Percentiles rank a stretch among this genome's conserved stretches.
phyloP scores from a whole-genome alignment of 2,329 filamentous ascomycete genomes.

The Neoarthrinium moseri region DNA sequence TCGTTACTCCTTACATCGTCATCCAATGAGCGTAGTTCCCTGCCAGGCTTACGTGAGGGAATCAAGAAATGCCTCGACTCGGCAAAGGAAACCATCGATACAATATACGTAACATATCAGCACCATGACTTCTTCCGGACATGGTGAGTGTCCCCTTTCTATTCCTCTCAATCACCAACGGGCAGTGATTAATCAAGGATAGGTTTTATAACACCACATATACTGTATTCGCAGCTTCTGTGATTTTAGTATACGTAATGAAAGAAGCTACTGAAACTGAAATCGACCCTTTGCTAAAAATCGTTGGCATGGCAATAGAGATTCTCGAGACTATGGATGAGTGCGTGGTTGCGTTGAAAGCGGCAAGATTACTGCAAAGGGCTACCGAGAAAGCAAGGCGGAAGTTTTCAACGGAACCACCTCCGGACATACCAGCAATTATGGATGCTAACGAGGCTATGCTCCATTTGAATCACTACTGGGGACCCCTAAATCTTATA shows the following conservation, averaged over 20 bases:
- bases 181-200: not conserved
- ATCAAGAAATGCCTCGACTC: slow-evolving; percentile 23
- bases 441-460: slow-evolving; percentile 10
- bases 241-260: slow-evolving; percentile 25
- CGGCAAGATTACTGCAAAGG: slow-evolving; percentile 22
- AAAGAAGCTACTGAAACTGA: slow-evolving; percentile 18
- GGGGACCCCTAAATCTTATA: slow-evolving; percentile 22
- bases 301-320: slow-evolving; percentile 22
- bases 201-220: slow-evolving; percentile 32
- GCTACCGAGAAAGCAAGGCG: slow-evolving; percentile 17
- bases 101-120: slow-evolving; percentile 26
- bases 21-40: slow-evolving; percentile 14
- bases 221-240: slow-evolving; percentile 25
- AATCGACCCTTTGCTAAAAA: slow-evolving; percentile 14
- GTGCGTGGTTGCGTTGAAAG: slow-evolving; percentile 23
- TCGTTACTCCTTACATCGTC: slow-evolving; percentile 21
- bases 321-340: slow-evolving; percentile 24
- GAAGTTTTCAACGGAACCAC: slow-evolving; percentile 13
- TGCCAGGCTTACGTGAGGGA: slow-evolving; percentile 16
- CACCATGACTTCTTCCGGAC: slow-evolving; percentile 28
- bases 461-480: slow-evolving; percentile 20
- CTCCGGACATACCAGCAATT: slow-evolving; percentile 3
- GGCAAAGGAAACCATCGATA: slow-evolving; percentile 25
- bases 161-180: not conserved
- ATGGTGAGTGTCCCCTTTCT: not conserved